Evolutionary conservation across 176 grass and related monocot species (phyloP).

Genomic region (Dactylis glomerata): DNA sequence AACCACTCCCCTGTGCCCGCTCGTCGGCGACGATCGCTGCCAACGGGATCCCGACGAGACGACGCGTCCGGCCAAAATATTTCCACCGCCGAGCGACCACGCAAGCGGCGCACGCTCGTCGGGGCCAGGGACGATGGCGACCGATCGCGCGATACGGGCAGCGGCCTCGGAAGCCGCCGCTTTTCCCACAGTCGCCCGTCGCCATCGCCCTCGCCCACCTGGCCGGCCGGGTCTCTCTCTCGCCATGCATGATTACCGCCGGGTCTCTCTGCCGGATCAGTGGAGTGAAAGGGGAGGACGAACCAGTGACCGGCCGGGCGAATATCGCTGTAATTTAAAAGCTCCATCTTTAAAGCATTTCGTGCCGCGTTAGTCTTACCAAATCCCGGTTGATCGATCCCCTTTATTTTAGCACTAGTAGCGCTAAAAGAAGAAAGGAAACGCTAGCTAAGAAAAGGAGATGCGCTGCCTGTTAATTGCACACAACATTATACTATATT

Average conservation of each 20-base stretch:
- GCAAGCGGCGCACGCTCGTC: neutral
- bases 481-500: conserved; percentile 33
- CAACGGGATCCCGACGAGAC: conserved; percentile 6
- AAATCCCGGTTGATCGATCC: conserved; percentile 16
- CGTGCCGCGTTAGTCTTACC: conserved; percentile 17
- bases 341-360: neutral
- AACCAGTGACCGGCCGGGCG: neutral
- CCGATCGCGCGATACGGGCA: conserved; percentile 8
- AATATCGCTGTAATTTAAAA: conserved; percentile 41
- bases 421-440: neutral
- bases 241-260: neutral
- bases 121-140: neutral
- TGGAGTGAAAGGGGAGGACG: neutral
- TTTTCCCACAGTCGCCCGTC: conserved; percentile 14
- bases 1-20: conserved; percentile 15
- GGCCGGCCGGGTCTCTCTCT: neutral
- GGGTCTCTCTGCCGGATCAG: neutral
- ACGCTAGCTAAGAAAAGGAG: neutral
- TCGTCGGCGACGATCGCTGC: neutral
- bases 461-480: conserved; percentile 37
- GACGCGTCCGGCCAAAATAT: conserved; percentile 20
- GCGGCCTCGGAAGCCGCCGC: neutral
- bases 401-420: conserved; percentile 12
- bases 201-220: neutral
- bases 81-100: neutral